Conservation (phyloP, 1,284 basidiomycete species). For the Anthracocystis panici-leucophaei region DNA sequence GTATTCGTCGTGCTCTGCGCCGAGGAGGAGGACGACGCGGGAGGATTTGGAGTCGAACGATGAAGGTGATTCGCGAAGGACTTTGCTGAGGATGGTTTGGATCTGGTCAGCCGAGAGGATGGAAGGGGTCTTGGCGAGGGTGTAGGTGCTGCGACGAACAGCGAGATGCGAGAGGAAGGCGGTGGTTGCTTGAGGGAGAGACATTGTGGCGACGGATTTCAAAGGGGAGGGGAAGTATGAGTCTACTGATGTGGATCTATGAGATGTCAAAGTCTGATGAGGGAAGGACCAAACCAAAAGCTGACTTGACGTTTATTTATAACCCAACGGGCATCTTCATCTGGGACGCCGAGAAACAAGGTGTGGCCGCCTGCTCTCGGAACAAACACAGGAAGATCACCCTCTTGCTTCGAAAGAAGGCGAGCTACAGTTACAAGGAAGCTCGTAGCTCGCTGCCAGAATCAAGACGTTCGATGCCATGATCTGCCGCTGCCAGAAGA, state of each 20-base stretch:
- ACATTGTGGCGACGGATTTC: conserved; percentile 16
- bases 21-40: conserved; percentile 71
- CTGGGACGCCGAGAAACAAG: too few relatives aligned
- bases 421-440: not conserved
- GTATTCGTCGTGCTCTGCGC: conserved; percentile 70
- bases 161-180: conserved; percentile 51
- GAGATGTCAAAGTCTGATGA: too few relatives aligned
- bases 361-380: too few relatives aligned
- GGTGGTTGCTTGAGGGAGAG: conserved; percentile 27
- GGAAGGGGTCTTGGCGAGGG: conserved; percentile 68
- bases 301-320: too few relatives aligned
- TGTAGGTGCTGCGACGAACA: conserved; percentile 72
- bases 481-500: conserved; percentile 5
- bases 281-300: too few relatives aligned
- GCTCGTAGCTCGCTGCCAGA: conserved; percentile 11
- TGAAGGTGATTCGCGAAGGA: conserved; percentile 71
- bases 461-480: conserved; percentile 11
- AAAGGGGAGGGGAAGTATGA: not conserved
- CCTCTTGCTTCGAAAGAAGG: too few relatives aligned
- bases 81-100: conserved; percentile 70
- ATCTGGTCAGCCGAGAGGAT: conserved; percentile 70
- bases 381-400: too few relatives aligned
- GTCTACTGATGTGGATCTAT: too few relatives aligned
- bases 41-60: conserved; percentile 72
- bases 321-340: too few relatives aligned